Evolutionary conservation across 2,329 filamentous ascomycete genomes (phyloP), one percentile per base, ranked within the genome.

Genomic region (Ascomycota sp.): DNA sequence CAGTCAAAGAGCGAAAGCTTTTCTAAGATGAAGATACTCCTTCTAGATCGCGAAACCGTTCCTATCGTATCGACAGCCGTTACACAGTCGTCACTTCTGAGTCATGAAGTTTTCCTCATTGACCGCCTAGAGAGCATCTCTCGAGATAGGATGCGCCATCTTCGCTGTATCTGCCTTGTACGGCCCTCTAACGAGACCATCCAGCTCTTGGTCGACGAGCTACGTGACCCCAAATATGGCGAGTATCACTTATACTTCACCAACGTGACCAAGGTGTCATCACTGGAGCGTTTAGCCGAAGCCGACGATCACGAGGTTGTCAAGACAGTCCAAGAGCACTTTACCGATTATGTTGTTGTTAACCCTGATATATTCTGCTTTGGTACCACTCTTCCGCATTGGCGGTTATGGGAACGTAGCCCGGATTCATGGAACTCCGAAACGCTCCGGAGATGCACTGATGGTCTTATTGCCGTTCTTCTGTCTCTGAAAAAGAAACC

Each of bases 171-270:
- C 20, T 94, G 83, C 48, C 86, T 98, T 41, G 69, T 98, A 28
- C 75, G 91, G 25, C 89, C 89, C 7, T 93, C 86, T 0, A 68
- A 86, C 9, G 82, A 91, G 41, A 91, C 86, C 5, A 83, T 95
- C 46, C 85, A 98, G 47, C 70, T 79, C 37, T 67, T 98, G 31
- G 86, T 98, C 41, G 89, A 98, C 46, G 89, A 98, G 57, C 65
- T 98, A 32, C 70, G 89, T 35, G 86, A 95, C 29, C 91, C 89
- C 4, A 94, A 85, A 49, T 98, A 98, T 43, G 86, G 89, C 39
- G 89, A 98, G 57, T 98, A 98, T 55, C 73, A 92, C 46, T 68
- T 98, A 33, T 94, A 91, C 53, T 93, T 98, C 52, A 95, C 83
- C 61, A 98, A 98, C 50, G 78, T 98, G 34, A 75, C 89, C 46